A percentile compares a stretch with the other conserved stretches of the same genome.
phyloP scores from a whole-genome alignment of 495 filamentous ascomycete species.

The Penicillium simplicissimum region DNA sequence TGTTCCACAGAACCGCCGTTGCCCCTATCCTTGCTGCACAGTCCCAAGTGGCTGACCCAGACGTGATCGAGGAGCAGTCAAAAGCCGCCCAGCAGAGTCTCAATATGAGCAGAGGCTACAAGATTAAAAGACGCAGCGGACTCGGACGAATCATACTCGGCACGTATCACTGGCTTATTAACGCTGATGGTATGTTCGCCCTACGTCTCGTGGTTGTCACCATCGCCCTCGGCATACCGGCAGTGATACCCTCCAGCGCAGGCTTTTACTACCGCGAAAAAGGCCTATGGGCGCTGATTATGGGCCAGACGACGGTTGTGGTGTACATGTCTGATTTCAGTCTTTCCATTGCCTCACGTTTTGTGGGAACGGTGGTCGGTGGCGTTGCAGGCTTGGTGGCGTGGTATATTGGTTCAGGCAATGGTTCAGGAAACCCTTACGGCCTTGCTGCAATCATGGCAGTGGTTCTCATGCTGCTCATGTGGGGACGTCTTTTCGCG shows the following conservation, averaged over 20 bases:
- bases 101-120: slow-evolving; percentile 33
- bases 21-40: slow-evolving; percentile 21
- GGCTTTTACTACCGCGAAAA: slow-evolving; percentile 49
- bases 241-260: slow-evolving; percentile 39
- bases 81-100: slow-evolving; percentile 32
- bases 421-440: slow-evolving; percentile 44
- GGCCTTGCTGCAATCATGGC: slow-evolving; percentile 41
- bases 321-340: slow-evolving; percentile 50
- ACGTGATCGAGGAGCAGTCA: slow-evolving; percentile 23
- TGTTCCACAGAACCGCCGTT: slow-evolving; percentile 15
- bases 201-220: slow-evolving; percentile 43
- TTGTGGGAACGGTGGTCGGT: slow-evolving; percentile 39
- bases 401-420: slow-evolving; percentile 50
- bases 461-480: slow-evolving; percentile 32
- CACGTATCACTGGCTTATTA: slow-evolving; percentile 35
- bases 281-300: slow-evolving; percentile 49
- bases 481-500: slow-evolving; percentile 42
- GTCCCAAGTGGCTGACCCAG: slow-evolving; percentile 23
- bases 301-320: slow-evolving; percentile 45
- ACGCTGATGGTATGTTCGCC: slow-evolving; percentile 39
- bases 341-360: slow-evolving; percentile 36
- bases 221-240: slow-evolving; percentile 42
- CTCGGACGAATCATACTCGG: slow-evolving; percentile 25
- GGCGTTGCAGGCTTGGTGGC: slow-evolving; percentile 42
- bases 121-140: slow-evolving; percentile 24